Percentiles rank a stretch among this genome's conserved stretches.
Conservation (phyloP, 805 yeast species). For the Nakazawaea siamensis region DNA sequence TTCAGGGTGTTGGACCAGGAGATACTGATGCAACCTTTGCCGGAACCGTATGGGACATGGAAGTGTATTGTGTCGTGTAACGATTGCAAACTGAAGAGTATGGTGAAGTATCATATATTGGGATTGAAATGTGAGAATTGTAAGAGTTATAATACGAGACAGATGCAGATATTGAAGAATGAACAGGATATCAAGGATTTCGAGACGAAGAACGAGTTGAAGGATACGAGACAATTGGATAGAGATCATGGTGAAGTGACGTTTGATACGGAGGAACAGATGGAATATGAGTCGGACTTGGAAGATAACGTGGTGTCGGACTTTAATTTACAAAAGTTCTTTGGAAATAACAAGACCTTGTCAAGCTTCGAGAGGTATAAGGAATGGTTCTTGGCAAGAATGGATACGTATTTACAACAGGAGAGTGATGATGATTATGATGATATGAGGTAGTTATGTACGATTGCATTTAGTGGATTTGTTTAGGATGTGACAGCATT, state of each 20-base stretch:
- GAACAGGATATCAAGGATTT: constrained; percentile 6
- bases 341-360: constrained; percentile 3
- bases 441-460: constrained; percentile 6
- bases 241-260: background rate
- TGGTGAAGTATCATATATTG: constrained; percentile 68
- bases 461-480: constrained; percentile 24
- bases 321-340: background rate
- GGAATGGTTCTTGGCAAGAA: constrained; percentile 9
- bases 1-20: constrained; percentile 83
- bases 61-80: constrained; percentile 68
- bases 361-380: constrained; percentile 7
- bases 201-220: background rate
- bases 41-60: constrained; percentile 75
- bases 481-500: constrained; percentile 29
- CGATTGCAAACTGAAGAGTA: constrained; percentile 81
- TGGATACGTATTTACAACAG: constrained; percentile 7
- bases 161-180: constrained; percentile 35
- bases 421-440: constrained; percentile 9
- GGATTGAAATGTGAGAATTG: constrained; percentile 88
- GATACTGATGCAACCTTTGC: constrained; percentile 66
- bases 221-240: background rate
- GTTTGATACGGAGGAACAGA: background rate
- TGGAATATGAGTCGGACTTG: background rate
- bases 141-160: constrained; percentile 79
- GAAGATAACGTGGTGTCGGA: constrained; percentile 1